Evolutionary conservation across 345 rosid genomes (phyloP), one percentile per base, ranked within the genome.

Genomic region (Gossypium sturtianum): DNA sequence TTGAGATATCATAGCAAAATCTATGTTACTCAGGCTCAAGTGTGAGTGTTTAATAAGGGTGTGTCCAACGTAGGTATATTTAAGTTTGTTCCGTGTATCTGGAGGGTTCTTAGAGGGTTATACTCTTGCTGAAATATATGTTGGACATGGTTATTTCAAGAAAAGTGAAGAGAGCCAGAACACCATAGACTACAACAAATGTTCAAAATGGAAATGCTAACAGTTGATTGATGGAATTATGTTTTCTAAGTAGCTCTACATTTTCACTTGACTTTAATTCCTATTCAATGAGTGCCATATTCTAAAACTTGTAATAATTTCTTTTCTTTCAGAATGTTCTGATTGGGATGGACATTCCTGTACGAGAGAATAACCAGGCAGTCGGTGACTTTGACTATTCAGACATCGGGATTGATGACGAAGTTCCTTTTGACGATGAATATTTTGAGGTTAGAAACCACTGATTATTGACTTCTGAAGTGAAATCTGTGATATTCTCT

Each of bases 311-410:
- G 27, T 71, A 11, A 54, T 54, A n/a, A 53, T 77, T 45, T 25
- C 61, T 53, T 72, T 70, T 52, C 77, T 62, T 82, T 72, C 90
- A 94, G 97, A 92, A 89, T 85, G 95, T 82, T 68, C 83, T 86
- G 79, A 84, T 94, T 59, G 98, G 95, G 73, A 92, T 91, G 89
- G 93, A 89, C 84, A 85, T 89, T 57, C 87, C 88, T 9, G 73
- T 82, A 45, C 89, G 87, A 60, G 88, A 87, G 77, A 87, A 86
- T 80, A 59, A 79, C 75, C 78, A 80, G 82, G 76, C 81, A 71
- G 83, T 78, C 66, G 87, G 76, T 75, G 93, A 86, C 65, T 79
- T 84, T 44, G 84, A 83, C 80, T 64, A 79, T 74, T 88, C 83
- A 56, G 87, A 87, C 59, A 70, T 82, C 72, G 87, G 79, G 61